Evolutionary conservation across 208 protist genomes (phyloP), one percentile per base, ranked within the genome.

Genomic region (Acanthamoeba healyi): DNA sequence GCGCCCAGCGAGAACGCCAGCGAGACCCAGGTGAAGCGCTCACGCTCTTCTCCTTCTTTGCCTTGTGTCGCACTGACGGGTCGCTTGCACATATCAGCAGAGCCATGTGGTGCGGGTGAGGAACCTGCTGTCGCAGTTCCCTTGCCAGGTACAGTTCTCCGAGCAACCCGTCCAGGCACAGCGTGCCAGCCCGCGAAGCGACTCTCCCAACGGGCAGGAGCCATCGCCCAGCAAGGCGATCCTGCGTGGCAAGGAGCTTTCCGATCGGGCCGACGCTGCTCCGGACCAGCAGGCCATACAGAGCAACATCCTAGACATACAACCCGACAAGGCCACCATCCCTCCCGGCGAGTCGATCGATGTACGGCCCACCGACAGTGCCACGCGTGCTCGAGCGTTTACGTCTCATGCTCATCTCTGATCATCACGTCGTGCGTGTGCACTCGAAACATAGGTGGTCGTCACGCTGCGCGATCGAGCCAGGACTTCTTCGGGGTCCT

Each of bases 121-220:
- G 38, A 90, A 90, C 34, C 82, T 90, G 38, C 36, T 65, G 40
- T 90, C 82, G 15, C 82, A 90, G 49, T 90, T 65, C 82, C 49
- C 82, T 7, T 74, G 70, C 42, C 40, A 90, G 49, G 29, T 90
- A 9, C 29, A 82, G 42, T 54, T 82, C 72, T 44, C 26, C 36
- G 72, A 82, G n/a, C 38, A 54, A 46, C 61, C 6, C 14, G 61
- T 24, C n/a, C 49, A 54, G 49, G 10, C 49, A 15, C 49, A 54
- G 15, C 49, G 49, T 6, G 10, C 49, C 49, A 70, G 61, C 61
- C 61, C 61, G 61, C 61, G 61, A 7, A 24, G 61, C 29, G 61
- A 70, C 29, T 24, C 61, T 10, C 14, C 19, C 61, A 70, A n/a
- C n/a, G n/a, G 7, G 61, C n/a, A n/a, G n/a, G n/a, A n/a, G n/a